These are phyloP conservation scores for Oenanthe sinensis DNA, from an alignment of 129 eudicot genomes.

Conservation along the genomic window DNA sequence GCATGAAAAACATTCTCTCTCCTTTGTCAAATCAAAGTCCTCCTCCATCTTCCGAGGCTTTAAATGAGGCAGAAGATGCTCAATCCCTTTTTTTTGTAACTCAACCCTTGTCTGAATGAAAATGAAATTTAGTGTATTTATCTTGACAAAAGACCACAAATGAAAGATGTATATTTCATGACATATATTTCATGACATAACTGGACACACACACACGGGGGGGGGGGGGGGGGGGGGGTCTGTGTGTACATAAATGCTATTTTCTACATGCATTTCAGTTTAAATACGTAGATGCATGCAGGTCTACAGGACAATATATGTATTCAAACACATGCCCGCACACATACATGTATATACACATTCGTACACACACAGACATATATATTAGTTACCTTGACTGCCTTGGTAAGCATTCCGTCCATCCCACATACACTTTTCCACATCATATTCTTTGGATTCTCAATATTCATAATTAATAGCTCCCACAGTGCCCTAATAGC, in stretches of 20 bases:
- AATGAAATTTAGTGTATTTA: not conserved
- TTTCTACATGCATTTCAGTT: not conserved
- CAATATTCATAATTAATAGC: conserved; percentile 23
- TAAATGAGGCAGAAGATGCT: conserved; percentile 22
- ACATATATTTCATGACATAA: not conserved
- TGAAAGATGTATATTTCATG: not conserved
- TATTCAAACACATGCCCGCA: not conserved
- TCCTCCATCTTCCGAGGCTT: conserved; percentile 47
- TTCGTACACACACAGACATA: not conserved
- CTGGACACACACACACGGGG: too few species aligned
- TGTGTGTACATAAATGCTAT: too few species aligned
- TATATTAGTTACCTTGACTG: conserved; percentile 38
- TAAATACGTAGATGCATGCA: too few species aligned
- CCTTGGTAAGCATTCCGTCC: conserved; percentile 49
- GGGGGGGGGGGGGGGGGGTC: too few species aligned
- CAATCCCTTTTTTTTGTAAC: conserved; percentile 44
- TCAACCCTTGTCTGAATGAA: conserved; percentile 42
- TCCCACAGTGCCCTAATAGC: conserved; percentile 49
- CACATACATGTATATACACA: not conserved
- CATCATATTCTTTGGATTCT: conserved; percentile 25
- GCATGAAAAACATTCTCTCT: conserved; percentile 63
- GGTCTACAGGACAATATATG: too few species aligned
- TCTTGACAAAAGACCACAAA: not conserved
- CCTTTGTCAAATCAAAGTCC: conserved; percentile 42
- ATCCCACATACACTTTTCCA: conserved; percentile 66